These are phyloP conservation scores for Pecoramyces ruminantium DNA, from an alignment of 192 early-diverging fungal genomes.

Conservation along the genomic window DNA sequence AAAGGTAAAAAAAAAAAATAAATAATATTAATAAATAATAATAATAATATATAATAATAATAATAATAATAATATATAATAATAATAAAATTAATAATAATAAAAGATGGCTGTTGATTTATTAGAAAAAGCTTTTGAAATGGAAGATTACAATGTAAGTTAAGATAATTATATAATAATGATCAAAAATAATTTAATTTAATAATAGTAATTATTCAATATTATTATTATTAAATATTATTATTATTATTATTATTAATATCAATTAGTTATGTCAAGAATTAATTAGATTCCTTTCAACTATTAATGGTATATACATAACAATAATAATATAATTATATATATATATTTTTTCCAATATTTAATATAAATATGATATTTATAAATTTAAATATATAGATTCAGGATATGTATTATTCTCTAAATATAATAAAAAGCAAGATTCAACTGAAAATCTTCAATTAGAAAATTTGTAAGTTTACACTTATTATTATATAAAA, in stretches of 20 bases:
- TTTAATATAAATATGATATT: too few species aligned
- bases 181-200: too few species aligned
- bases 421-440: background rate
- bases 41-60: too few species aligned
- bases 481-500: too few species aligned
- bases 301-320: slow-evolving; percentile 40
- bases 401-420: background rate
- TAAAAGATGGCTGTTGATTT: slow-evolving; percentile 38
- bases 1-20: too few species aligned
- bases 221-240: slow-evolving; percentile 1
- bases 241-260: background rate
- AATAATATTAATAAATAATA: too few species aligned
- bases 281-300: slow-evolving; percentile 56
- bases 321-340: too few species aligned
- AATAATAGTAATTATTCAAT: too few species aligned
- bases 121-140: slow-evolving; percentile 50
- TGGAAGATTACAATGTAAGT: slow-evolving; percentile 66
- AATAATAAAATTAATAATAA: too few species aligned
- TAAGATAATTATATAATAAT: too few species aligned
- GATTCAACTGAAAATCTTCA: background rate
- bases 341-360: too few species aligned
- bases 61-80: too few species aligned
- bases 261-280: slow-evolving; percentile 44
- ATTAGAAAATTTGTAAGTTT: background rate
- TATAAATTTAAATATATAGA: background rate